Percentiles rank a stretch among this genome's conserved stretches.
phyloP scores from a whole-genome alignment of 495 filamentous ascomycete genomes.

The Penicillium coprophilum region DNA sequence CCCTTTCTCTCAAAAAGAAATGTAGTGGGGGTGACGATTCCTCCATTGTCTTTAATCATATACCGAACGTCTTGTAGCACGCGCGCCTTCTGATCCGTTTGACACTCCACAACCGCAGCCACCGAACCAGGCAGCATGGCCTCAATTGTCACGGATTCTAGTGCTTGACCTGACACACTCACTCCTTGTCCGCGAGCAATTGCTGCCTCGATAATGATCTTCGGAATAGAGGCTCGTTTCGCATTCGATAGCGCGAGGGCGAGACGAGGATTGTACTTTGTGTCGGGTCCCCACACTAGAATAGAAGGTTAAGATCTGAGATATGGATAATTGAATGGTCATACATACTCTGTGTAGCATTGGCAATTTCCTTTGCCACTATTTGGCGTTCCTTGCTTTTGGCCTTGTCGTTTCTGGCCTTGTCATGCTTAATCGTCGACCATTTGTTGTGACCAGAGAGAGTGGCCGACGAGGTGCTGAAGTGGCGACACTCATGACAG shows the following conservation, averaged over 20 bases:
- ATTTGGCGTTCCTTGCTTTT: constrained; percentile 52
- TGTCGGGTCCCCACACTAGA: constrained; percentile 65
- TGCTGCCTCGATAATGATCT: constrained; percentile 76
- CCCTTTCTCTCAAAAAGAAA: constrained; percentile 86
- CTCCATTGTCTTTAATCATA: constrained; percentile 67
- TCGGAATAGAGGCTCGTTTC: constrained; percentile 84
- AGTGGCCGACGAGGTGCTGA: constrained; percentile 50
- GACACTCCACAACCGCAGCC: constrained; percentile 77
- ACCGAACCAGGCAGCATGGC: constrained; percentile 75
- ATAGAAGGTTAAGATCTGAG: constrained; percentile 12
- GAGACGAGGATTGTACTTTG: constrained; percentile 70
- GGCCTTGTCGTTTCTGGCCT: constrained; percentile 70
- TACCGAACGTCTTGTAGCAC: constrained; percentile 68
- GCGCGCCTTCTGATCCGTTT: constrained; percentile 77
- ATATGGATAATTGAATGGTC: neutral
- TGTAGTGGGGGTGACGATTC: constrained; percentile 64
- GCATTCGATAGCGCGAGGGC: constrained; percentile 69
- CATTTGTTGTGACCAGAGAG: constrained; percentile 83
- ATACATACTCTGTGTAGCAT: constrained; percentile 54
- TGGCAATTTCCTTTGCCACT: constrained; percentile 52
- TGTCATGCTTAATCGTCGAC: constrained; percentile 95
- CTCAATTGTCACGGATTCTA: constrained; percentile 79
- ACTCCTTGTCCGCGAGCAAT: constrained; percentile 85
- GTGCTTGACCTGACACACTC: constrained; percentile 63
- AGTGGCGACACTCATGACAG: constrained; percentile 35